Evolutionary conservation across 2,329 filamentous ascomycete species (phyloP).

Genomic region (Hawksworthiomyces lignivorus): DNA sequence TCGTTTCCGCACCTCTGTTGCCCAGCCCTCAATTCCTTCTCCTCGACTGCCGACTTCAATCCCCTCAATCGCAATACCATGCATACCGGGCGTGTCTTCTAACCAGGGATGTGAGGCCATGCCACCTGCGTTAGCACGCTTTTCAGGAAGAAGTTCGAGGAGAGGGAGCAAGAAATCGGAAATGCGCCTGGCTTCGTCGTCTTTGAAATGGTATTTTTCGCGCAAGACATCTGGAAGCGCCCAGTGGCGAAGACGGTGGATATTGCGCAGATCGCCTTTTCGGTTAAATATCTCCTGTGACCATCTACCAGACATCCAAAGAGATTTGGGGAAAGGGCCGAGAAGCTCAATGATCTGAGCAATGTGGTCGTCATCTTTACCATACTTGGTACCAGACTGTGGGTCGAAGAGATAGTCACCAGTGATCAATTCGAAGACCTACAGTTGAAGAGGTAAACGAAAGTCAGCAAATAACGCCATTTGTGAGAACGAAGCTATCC

Average conservation of each 20-base stretch:
- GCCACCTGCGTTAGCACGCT: slow-evolving; percentile 87
- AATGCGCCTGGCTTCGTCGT: slow-evolving; percentile 70
- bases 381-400: slow-evolving; percentile 96
- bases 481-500: too few species aligned
- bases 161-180: slow-evolving; percentile 81
- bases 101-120: slow-evolving; percentile 85
- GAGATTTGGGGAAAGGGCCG: slow-evolving; percentile 83
- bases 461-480: neutral
- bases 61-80: slow-evolving; percentile 62
- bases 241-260: slow-evolving; percentile 94
- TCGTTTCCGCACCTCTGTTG: slow-evolving; percentile 77
- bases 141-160: slow-evolving; percentile 81
- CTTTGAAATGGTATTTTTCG: slow-evolving; percentile 94
- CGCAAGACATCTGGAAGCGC: slow-evolving; percentile 83
- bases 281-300: slow-evolving; percentile 98
- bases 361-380: slow-evolving; percentile 98
- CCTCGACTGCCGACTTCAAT: slow-evolving; percentile 74
- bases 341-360: slow-evolving; percentile 97
- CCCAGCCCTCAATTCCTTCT: slow-evolving; percentile 92
- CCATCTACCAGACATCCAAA: slow-evolving; percentile 93
- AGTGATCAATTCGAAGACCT: slow-evolving; percentile 97
- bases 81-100: slow-evolving; percentile 83
- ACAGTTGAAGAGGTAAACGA: slow-evolving; percentile 8
- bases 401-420: slow-evolving; percentile 98
- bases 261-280: slow-evolving; percentile 94